A percentile compares a stretch with the other conserved stretches of the same genome.
phyloP scores from a whole-genome alignment of 805 yeast species.

The Starmera pachycereana region DNA sequence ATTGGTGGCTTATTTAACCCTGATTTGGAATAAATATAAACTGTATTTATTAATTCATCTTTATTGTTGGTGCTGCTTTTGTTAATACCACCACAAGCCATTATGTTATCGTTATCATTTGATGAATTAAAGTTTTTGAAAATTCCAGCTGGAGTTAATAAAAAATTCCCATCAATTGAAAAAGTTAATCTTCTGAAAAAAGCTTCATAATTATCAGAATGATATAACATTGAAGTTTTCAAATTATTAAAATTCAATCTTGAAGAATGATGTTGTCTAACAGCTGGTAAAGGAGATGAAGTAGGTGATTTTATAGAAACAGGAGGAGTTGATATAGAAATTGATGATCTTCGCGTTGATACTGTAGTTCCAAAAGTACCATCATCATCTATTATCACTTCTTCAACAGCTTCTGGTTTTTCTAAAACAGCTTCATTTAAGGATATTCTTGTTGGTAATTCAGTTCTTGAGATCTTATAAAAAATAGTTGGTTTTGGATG shows the following conservation, averaged over 20 bases:
- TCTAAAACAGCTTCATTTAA: too few species aligned
- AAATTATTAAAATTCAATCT: conserved; percentile 16
- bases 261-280: conserved; percentile 17
- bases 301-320: conserved; percentile 19
- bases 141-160: conserved; percentile 72
- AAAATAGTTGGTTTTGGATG: conserved; percentile 30
- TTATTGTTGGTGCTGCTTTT: conserved; percentile 13
- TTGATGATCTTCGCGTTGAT: conserved; percentile 11
- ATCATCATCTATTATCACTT: too few species aligned
- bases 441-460: conserved; percentile 31
- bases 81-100: background rate
- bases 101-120: conserved; percentile 1
- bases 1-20: conserved; percentile 64
- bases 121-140: conserved; percentile 24
- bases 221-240: conserved; percentile 46
- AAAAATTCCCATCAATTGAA: conserved; percentile 81
- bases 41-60: conserved; percentile 53
- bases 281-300: conserved; percentile 35
- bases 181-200: conserved; percentile 81
- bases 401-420: too few species aligned
- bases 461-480: conserved; percentile 46
- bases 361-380: background rate
- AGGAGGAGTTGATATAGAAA: conserved; percentile 24
- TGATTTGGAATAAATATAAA: conserved; percentile 65
- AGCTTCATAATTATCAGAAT: conserved; percentile 80